phyloP scores from a whole-genome alignment of 2,329 filamentous ascomycete genomes.

The Fusarium nodosum region DNA sequence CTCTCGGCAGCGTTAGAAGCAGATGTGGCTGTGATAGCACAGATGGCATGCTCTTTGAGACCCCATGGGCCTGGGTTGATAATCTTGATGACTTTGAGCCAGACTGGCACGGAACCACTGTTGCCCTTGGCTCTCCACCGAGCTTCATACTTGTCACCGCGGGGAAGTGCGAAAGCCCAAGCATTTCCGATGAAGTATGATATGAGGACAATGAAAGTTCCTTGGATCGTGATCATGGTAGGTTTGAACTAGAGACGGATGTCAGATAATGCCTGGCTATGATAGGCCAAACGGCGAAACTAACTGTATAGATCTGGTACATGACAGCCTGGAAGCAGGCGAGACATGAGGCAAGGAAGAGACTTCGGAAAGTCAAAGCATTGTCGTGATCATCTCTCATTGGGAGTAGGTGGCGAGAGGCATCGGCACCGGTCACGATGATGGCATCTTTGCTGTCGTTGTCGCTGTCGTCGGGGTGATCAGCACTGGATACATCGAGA shows the following conservation, averaged over 20 bases:
- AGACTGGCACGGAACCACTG: conserved; percentile 58
- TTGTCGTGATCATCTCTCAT: conserved; percentile 67
- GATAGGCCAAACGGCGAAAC: conserved; percentile 3
- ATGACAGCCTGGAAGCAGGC: conserved; percentile 68
- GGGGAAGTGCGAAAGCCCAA: conserved; percentile 58
- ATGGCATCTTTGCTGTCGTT: conserved; percentile 59
- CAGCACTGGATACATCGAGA: conserved; percentile 1
- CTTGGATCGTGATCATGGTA: conserved; percentile 61
- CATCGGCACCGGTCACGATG: conserved; percentile 67
- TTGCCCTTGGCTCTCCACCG: conserved; percentile 61
- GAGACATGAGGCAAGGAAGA: conserved; percentile 64
- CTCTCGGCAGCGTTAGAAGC: conserved; percentile 63
- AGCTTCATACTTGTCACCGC: conserved; percentile 64
- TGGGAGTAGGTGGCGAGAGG: conserved; percentile 62
- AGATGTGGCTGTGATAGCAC: conserved; percentile 66
- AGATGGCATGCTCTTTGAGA: conserved; percentile 69
- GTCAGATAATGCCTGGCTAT: conserved; percentile 4
- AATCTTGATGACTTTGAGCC: conserved; percentile 59
- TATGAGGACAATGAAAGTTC: conserved; percentile 70
- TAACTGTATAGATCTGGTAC: conserved; percentile 67
- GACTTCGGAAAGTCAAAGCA: conserved; percentile 66
- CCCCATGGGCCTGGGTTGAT: conserved; percentile 66
- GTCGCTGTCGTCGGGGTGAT: conserved; percentile 50
- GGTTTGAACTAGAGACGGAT: conserved; percentile 63
- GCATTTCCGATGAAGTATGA: conserved; percentile 67